These are phyloP conservation scores for Intubia oerlemansii DNA, from an alignment of 2,329 filamentous ascomycete species.

Conservation along the genomic window DNA sequence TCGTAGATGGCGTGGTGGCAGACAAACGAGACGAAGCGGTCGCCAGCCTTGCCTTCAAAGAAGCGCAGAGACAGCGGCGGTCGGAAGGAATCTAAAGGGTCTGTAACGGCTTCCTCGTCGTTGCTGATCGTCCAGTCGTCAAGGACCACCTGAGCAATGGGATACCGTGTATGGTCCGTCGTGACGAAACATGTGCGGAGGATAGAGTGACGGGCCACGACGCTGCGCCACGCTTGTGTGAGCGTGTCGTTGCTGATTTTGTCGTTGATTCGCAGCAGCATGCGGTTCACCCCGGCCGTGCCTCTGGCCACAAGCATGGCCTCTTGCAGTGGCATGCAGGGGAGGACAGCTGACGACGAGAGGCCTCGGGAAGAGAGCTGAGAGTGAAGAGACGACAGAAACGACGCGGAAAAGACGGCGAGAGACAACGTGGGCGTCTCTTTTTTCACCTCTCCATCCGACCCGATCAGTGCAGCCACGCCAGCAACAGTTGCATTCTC, in stretches of 20 bases:
- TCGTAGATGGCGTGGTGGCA: slow-evolving; percentile 78
- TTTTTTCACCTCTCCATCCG: too few relatives aligned
- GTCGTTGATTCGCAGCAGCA: too few relatives aligned
- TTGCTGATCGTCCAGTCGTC: too few relatives aligned
- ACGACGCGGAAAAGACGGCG: slow-evolving; percentile 11
- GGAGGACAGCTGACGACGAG: slow-evolving; percentile 36
- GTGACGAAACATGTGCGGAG: slow-evolving; percentile 55
- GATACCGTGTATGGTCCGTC: slow-evolving; percentile 35
- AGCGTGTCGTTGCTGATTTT: too few relatives aligned
- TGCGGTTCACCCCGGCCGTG: slow-evolving; percentile 48
- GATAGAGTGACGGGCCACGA: slow-evolving; percentile 50
- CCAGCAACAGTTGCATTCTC: too few relatives aligned
- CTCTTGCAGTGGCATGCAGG: slow-evolving; percentile 75
- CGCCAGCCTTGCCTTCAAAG: slow-evolving; percentile 12
- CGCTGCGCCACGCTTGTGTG: slow-evolving; percentile 35
- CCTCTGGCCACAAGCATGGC: slow-evolving; percentile 51
- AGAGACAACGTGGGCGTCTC: neutral
- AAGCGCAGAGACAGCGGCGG: slow-evolving; percentile 27
- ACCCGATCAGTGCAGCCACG: too few relatives aligned
- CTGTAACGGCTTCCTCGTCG: too few relatives aligned
- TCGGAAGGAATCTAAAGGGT: slow-evolving; percentile 20
- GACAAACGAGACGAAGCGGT: slow-evolving; percentile 22
- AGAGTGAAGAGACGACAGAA: slow-evolving; percentile 6
- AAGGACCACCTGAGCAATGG: slow-evolving; percentile 58
- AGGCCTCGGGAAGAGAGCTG: slow-evolving; percentile 1